Evolutionary conservation across 2,329 filamentous ascomycete species (phyloP).

Genomic region (Emergomyces orientalis): DNA sequence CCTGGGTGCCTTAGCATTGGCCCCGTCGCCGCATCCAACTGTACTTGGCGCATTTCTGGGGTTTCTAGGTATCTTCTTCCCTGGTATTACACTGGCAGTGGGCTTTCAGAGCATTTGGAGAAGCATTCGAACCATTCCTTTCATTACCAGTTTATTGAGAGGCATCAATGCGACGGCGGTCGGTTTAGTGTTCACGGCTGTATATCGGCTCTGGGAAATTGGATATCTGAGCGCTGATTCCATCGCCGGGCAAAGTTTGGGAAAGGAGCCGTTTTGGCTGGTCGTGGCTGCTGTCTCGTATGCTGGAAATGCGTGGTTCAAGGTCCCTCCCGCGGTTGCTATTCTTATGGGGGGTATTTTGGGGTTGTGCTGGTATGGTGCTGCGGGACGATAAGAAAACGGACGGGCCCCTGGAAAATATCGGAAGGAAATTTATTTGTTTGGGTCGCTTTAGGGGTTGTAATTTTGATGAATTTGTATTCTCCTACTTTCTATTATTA

Average conservation of each 20-base stretch:
- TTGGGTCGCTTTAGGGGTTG: neutral
- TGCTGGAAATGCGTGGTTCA: constrained; percentile 42
- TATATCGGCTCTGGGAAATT: constrained; percentile 55
- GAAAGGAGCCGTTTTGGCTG: constrained; percentile 54
- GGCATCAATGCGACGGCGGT: constrained; percentile 54
- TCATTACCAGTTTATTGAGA: constrained; percentile 43
- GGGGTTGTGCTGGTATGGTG: constrained; percentile 42
- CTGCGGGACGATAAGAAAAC: constrained; percentile 23
- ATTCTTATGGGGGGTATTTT: constrained; percentile 41
- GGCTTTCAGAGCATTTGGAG: constrained; percentile 46
- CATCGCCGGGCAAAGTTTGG: constrained; percentile 45
- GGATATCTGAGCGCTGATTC: constrained; percentile 47
- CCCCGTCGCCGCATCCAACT: constrained; percentile 22
- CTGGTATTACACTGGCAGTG: constrained; percentile 29
- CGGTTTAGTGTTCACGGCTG: constrained; percentile 54
- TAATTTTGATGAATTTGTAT: neutral
- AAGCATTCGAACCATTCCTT: constrained; percentile 37
- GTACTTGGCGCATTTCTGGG: constrained; percentile 44
- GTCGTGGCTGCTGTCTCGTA: constrained; percentile 47
- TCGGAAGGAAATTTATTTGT: neutral
- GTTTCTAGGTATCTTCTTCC: constrained; percentile 38
- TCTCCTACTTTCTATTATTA: neutral
- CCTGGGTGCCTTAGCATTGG: constrained; percentile 44
- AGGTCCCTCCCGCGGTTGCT: constrained; percentile 34
- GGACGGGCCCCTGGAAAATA: neutral